Base-by-base conservation (phyloP, 2,329 filamentous ascomycete species). In the Microsporum ferrugineum region DNA sequence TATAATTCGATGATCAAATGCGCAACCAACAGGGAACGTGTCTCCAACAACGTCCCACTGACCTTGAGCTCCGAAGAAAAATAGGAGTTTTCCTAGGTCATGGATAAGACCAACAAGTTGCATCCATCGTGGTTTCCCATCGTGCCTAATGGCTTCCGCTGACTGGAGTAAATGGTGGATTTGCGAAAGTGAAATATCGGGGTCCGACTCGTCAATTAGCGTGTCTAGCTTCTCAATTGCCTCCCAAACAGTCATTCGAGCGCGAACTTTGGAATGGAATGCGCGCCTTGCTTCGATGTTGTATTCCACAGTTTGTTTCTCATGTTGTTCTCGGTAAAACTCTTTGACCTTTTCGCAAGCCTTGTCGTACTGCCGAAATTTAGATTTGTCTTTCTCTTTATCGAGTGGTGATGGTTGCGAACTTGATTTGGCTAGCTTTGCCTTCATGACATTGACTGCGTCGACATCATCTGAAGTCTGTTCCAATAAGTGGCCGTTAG, bases 151-250 rank as follows among this genome's bases (percentile, higher is more conserved):
- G n/a, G 90, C 91, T 76, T 96, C 91, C 60, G 91, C 91, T 17
- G 88, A 87, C 73, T 96, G 91, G 17, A 96, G 83, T 38, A 95
- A 81, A 75, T 96, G 91, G 75, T 95, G 88, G 71, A 95, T 95
- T 78, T 95, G 91, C 31, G 85, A 88, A 63, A 96, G 85, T 57
- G 83, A 85, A 51, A 91, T 95, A 77, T 96, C 90, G 1, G 91
- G 91, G 76, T 96, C 91, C 17, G 87, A 91, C 75, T 95, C 88
- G 76, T 96, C 91, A 73, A 95, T 88, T 59, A 95, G 82, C 0
- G 88, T 91, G 81, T 95, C 89, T 70, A 95, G 86, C 76, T 90
- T 92, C 81, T 95, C 88, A 77, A 95, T 94, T 31, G 91, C 91
- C 73, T 95, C 80, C 91, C 91, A 95, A 72, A 96, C 81, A 63